A percentile compares a stretch with the other conserved stretches of the same genome.
Evolutionary conservation across 129 eudicot species (phyloP).

Genomic region (Daucus carota): DH1_v3.0 NC_030389.2:44069501-44070000

Average conservation of each 20-base stretch:
- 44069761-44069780: too few relatives aligned
- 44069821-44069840: too few relatives aligned
- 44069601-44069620: not conserved
- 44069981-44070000: conserved; percentile 40
- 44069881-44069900: too few relatives aligned
- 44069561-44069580: not conserved
- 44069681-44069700: conserved; percentile 29
- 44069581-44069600: not conserved
- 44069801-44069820: too few relatives aligned
- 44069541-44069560: conserved; percentile 8
- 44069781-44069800: too few relatives aligned
- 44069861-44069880: too few relatives aligned
- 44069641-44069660: not conserved
- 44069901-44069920: too few relatives aligned
- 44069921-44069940: too few relatives aligned
- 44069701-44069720: conserved; percentile 38
- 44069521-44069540: not conserved
- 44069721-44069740: too few relatives aligned
- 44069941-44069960: not conserved
- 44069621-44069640: conserved; percentile 2
- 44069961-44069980: conserved; percentile 12
- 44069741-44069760: too few relatives aligned
- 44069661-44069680: conserved; percentile 19
- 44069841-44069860: too few relatives aligned
- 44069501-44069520: conserved; percentile 47